Base-by-base conservation (phyloP, 2,329 filamentous ascomycete genomes). In the Albifimbria verrucaria region DNA sequence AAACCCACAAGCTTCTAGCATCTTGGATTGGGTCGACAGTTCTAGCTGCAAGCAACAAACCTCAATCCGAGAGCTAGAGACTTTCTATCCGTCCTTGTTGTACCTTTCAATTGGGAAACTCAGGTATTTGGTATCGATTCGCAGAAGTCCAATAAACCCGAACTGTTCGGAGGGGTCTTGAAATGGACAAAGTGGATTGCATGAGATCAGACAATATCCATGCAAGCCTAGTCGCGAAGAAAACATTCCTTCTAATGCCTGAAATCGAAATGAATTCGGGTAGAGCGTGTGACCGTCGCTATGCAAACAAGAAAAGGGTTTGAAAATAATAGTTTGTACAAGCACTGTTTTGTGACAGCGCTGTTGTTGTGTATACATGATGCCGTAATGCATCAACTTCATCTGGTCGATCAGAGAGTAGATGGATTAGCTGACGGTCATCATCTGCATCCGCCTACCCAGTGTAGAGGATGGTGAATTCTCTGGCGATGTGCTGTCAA, bases 401-500 rank as follows among this genome's bases (percentile, higher is more conserved):
- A 54, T 52, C 43, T 52, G n/a, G 32, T 46, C 49, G 32, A 51
- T 25, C 7, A 39, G 2, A 11, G 22, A 22, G 22, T 21, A 47
- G 26, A 54, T 21, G 36, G 36, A 49, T 75, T 69, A 85, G 62
- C 72, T 79, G 55, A 86, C 83, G 42, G 81, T 85, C 83, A 87
- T 86, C 75, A 86, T 77, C 64, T 85, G 82, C 74, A 86, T 77
- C 52, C 82, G 77, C 59, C 68, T 77, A 51, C 72, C 72, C 39
- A 85, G 68, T 50, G 72, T 72, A 46, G 75, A 76, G 4, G 79
- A 74, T 4, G 81, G 75, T 2, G 82, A 81, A 32, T 77, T 74
- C 43, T 82, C 77, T 20, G 81, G 72, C 15, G 83, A 79, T 17
- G 73, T 68, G 50, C 69, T 69, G 54, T 76, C 77, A 50, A 80